Evolutionary conservation across 202 grass and related monocot genomes (phyloP), one percentile per base, ranked within the genome.

Genomic region (Schoenoplectus tabernaemontani): DNA sequence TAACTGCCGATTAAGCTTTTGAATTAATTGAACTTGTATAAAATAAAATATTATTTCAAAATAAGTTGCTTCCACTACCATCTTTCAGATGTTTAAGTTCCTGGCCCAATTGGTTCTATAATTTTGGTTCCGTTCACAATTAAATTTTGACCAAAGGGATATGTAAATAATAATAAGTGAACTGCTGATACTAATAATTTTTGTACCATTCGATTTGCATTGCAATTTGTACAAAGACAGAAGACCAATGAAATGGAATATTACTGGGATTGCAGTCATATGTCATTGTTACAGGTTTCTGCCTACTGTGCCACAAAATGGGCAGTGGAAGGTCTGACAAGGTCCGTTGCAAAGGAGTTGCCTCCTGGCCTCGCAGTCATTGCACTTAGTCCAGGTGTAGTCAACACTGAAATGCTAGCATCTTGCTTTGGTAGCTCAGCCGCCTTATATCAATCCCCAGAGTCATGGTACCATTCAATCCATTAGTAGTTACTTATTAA

Each of bases 291-390:
- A 68, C 84, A 97, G 95, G 95, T 97, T 34, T 91, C 95, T 59
- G 89, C 91, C 0, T 97, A 97, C 68, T 93, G 91, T 84, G 95
- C 95, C 78, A 91, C 95, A 15, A 97, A 97, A 64, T 97, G 95
- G 95, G 95, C 95, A 4, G 89, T 97, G 75, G 95, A 97, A 76
- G 95, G 95, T 57, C 77, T 97, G 80, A 97, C 95, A 13, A 86
- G 87, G 72, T 94, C 95, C 24, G 86, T 94, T 59, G 95, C 91
- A 32, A 94, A 93, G 75, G 95, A 97, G 77, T 82, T 97, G 24
- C 95, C 95, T 85, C 84, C 84, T 76, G 94, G 94, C 41, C 58
- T 97, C 76, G 94, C 94, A 81, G 83, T 87, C 53, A 80, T 97
- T 90, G 89, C 94, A 53, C 94, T 97, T 81, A 92, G 87, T 78